phyloP scores from a whole-genome alignment of 768 basidiomycete species.

The Lactarius psammicola region DNA sequence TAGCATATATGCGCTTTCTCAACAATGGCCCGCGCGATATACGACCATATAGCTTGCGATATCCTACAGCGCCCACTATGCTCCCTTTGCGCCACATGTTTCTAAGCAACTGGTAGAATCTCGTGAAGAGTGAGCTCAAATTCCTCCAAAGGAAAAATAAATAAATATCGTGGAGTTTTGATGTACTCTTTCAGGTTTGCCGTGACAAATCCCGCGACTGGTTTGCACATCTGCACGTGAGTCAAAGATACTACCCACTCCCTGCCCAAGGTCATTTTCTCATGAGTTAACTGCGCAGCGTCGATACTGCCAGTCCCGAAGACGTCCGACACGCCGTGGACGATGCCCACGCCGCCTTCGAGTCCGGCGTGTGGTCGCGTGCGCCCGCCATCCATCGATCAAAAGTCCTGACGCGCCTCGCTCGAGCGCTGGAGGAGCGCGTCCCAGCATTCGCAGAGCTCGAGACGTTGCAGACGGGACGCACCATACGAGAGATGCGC shows the following conservation, averaged over 20 bases:
- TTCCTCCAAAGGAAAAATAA: background rate
- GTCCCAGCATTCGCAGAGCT: slow-evolving; percentile 58
- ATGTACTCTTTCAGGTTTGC: slow-evolving; percentile 41
- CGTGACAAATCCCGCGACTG: slow-evolving; percentile 69
- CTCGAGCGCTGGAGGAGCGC: slow-evolving; percentile 55
- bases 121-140: slow-evolving; percentile 15
- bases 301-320: slow-evolving; percentile 50
- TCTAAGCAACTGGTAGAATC: background rate
- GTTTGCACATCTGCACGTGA: slow-evolving; percentile 56
- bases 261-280: background rate
- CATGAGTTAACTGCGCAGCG: slow-evolving; percentile 38
- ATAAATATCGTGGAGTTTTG: too few relatives aligned
- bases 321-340: slow-evolving; percentile 53
- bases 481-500: slow-evolving; percentile 81
- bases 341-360: slow-evolving; percentile 56
- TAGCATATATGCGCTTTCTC: background rate
- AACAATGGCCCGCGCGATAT: background rate
- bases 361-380: slow-evolving; percentile 72
- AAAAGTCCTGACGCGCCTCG: slow-evolving; percentile 60
- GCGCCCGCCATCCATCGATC: slow-evolving; percentile 59
- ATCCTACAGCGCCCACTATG: slow-evolving; percentile 14
- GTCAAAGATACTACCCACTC: background rate
- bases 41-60: slow-evolving; percentile 10
- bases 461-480: slow-evolving; percentile 76
- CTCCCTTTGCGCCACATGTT: slow-evolving; percentile 19